These are phyloP conservation scores for Limtongia smithiae DNA, from an alignment of 805 yeast genomes.

Conservation along the genomic window DNA sequence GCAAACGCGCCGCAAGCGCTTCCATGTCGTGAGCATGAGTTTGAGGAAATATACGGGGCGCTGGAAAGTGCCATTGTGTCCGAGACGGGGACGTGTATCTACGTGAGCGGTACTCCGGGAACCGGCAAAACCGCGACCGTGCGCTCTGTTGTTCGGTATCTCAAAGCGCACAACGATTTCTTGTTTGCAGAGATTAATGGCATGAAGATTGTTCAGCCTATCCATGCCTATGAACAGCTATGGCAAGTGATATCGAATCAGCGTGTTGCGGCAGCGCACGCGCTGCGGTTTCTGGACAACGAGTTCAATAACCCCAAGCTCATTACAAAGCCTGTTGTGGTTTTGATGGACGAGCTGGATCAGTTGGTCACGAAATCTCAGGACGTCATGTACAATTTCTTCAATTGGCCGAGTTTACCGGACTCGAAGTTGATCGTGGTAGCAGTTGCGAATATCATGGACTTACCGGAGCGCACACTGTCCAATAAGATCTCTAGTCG, in stretches of 20 bases:
- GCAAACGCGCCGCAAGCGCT: constrained; percentile 48
- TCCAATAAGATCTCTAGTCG: constrained; percentile 89
- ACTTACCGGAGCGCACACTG: constrained; percentile 82
- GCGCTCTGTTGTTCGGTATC: constrained; percentile 73
- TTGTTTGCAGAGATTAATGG: constrained; percentile 87
- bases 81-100: constrained; percentile 75
- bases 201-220: constrained; percentile 74
- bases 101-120: constrained; percentile 96
- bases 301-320: constrained; percentile 48
- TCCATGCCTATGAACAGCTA: constrained; percentile 72
- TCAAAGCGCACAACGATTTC: constrained; percentile 52
- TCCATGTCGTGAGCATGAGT: constrained; percentile 87
- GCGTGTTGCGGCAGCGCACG: constrained; percentile 57
- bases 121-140: constrained; percentile 96
- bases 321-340: constrained; percentile 42
- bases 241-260: constrained; percentile 70
- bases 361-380: constrained; percentile 81
- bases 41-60: constrained; percentile 60
- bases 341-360: constrained; percentile 87
- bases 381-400: constrained; percentile 87
- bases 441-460: constrained; percentile 97
- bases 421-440: constrained; percentile 78
- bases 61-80: constrained; percentile 68
- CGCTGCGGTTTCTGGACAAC: constrained; percentile 66
- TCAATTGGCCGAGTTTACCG: constrained; percentile 92